Evolutionary conservation across 2,329 filamentous ascomycete species (phyloP).

Genomic region (Epicoccum nigrum): DNA sequence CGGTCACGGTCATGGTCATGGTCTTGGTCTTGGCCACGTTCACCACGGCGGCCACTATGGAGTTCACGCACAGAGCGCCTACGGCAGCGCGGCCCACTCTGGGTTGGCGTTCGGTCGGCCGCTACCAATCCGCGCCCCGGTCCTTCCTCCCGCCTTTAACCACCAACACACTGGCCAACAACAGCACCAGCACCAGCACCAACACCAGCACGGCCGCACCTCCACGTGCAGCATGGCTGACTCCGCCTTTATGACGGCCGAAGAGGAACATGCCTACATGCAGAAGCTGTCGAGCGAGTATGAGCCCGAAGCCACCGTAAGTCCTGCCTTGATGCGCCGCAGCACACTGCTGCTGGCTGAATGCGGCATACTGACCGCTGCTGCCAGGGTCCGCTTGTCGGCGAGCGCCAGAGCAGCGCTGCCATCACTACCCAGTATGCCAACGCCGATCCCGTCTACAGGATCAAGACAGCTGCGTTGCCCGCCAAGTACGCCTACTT

Average conservation of each 20-base stretch:
- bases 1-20: conserved; percentile 12
- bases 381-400: conserved; percentile 79
- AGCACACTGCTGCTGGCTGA: conserved; percentile 17
- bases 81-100: conserved; percentile 32
- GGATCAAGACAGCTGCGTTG: conserved; percentile 84
- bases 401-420: conserved; percentile 75
- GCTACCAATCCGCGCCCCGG: conserved; percentile 51
- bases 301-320: conserved; percentile 63
- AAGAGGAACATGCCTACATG: conserved; percentile 65
- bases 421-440: conserved; percentile 85
- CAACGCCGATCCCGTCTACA: conserved; percentile 82
- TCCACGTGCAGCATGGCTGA: conserved; percentile 47
- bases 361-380: conserved; percentile 28
- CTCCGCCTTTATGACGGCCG: conserved; percentile 45
- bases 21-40: conserved; percentile 13
- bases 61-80: conserved; percentile 33
- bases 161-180: conserved; percentile 41
- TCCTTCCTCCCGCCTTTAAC: conserved; percentile 45
- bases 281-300: conserved; percentile 68
- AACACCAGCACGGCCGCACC: conserved; percentile 29
- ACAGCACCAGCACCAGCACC: conserved; percentile 35
- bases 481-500: conserved; percentile 86
- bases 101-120: conserved; percentile 47
- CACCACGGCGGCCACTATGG: conserved; percentile 29
- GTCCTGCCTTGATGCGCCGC: conserved; percentile 31